phyloP scores from a whole-genome alignment of 1,139 yeast species.

The Nakaseomyces uthaithaninus region DNA sequence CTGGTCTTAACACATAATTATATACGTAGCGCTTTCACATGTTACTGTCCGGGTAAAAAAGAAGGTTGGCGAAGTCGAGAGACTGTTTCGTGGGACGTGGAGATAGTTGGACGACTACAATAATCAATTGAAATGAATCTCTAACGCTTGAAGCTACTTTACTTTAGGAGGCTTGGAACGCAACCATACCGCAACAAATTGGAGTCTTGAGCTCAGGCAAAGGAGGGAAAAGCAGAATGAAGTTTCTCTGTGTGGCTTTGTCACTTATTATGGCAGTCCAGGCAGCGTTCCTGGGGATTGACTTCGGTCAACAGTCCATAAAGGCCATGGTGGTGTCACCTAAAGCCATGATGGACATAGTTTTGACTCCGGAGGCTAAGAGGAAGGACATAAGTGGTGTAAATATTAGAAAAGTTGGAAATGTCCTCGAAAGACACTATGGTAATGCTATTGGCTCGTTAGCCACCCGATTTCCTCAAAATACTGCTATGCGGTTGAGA shows the following conservation, averaged over 20 bases:
- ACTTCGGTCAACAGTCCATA: constrained; percentile 80
- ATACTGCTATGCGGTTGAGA: constrained; percentile 62
- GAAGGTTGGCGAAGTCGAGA: not conserved
- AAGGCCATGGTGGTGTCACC: constrained; percentile 90
- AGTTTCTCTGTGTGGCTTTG: not conserved
- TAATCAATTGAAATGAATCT: too few relatives aligned
- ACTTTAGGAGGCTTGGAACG: too few relatives aligned
- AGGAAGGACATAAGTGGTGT: constrained; percentile 81
- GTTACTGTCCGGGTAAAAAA: not conserved
- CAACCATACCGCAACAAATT: too few relatives aligned
- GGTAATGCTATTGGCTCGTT: constrained; percentile 71
- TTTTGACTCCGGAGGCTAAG: constrained; percentile 83
- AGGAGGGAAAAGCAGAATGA: not conserved
- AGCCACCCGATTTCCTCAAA: constrained; percentile 65
- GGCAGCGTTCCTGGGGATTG: constrained; percentile 77
- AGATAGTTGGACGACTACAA: too few relatives aligned
- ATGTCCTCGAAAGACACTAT: constrained; percentile 60
- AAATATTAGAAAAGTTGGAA: constrained; percentile 43
- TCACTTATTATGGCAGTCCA: not conserved
- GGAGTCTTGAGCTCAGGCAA: too few relatives aligned
- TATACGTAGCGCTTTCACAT: not conserved
- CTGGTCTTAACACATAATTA: too few relatives aligned
- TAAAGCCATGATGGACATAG: constrained; percentile 77
- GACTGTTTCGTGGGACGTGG: too few relatives aligned
- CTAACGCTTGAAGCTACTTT: too few relatives aligned